Evolutionary conservation across 805 yeast genomes (phyloP).

Genomic region (Scheffersomyces ergatensis): DNA sequence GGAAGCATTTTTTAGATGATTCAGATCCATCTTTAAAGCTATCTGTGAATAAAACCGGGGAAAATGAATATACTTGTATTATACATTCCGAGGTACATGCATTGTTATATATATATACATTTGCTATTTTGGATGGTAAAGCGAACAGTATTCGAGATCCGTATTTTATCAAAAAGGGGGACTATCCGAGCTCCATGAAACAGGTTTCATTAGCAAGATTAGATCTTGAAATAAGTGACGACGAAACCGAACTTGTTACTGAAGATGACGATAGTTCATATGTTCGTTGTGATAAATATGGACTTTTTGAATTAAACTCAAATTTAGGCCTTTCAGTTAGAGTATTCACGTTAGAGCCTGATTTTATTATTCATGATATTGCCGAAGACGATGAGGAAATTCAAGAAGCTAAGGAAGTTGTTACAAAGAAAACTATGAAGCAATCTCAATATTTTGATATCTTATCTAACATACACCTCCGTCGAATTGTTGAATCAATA

Average conservation of each 20-base stretch:
- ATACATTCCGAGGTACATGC: constrained; percentile 28
- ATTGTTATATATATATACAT: constrained; percentile 26
- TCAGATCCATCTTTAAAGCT: constrained; percentile 54
- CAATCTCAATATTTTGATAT: constrained; percentile 3
- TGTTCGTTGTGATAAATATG: constrained; percentile 4
- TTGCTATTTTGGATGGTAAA: constrained; percentile 22
- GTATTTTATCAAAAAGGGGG: constrained; percentile 15
- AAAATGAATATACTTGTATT: constrained; percentile 18
- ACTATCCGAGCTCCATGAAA: neutral
- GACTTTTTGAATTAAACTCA: constrained; percentile 16
- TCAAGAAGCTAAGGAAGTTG: neutral
- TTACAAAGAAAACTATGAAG: neutral
- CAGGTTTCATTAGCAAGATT: neutral
- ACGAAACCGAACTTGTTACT: constrained; percentile 1
- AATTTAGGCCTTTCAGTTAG: constrained; percentile 11
- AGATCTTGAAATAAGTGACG: neutral
- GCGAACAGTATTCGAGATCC: constrained; percentile 33
- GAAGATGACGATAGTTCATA: constrained; percentile 5
- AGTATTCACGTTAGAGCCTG: constrained; percentile 5
- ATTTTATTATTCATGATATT: neutral
- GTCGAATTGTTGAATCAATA: neutral
- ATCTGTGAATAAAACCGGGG: constrained; percentile 20
- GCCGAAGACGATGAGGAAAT: neutral
- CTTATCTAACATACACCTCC: constrained; percentile 1
- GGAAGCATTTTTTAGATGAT: constrained; percentile 67